Evolutionary conservation across 345 rosid genomes (phyloP).

Genomic region (Aurinia saxatilis): DNA sequence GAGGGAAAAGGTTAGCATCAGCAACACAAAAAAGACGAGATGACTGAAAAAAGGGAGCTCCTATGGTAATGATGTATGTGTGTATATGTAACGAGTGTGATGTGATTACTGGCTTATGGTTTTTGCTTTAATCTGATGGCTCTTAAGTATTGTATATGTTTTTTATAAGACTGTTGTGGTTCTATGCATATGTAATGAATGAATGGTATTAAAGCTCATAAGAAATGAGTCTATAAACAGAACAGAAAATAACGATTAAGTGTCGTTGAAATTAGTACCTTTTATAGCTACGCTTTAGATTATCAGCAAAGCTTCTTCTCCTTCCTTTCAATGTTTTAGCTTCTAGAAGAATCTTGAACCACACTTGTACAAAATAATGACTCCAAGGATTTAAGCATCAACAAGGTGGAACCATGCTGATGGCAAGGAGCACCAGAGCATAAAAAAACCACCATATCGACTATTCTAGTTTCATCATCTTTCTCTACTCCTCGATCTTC

Average conservation of each 20-base stretch:
- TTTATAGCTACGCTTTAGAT: not conserved
- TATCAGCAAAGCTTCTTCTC: not conserved
- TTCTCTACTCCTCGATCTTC: not conserved
- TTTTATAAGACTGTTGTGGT: not conserved
- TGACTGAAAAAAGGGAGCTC: not conserved
- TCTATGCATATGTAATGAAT: slow-evolving; percentile 1
- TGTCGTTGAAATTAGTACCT: not conserved
- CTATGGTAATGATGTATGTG: not conserved
- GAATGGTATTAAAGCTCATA: not conserved
- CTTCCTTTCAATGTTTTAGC: not conserved
- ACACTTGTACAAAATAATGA: too few species aligned
- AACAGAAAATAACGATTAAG: not conserved
- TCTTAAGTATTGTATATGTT: not conserved
- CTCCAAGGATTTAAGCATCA: not conserved
- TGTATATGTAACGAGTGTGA: not conserved
- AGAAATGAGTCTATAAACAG: not conserved
- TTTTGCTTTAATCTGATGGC: not conserved
- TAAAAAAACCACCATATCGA: not conserved
- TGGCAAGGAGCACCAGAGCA: not conserved
- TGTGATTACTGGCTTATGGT: not conserved
- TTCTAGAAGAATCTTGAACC: too few species aligned
- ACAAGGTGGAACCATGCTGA: not conserved
- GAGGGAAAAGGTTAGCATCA: slow-evolving; percentile 21
- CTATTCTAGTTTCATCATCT: not conserved
- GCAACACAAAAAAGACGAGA: not conserved